Conservation (phyloP, 495 filamentous ascomycete species). For the Collariella sp. region DNA sequence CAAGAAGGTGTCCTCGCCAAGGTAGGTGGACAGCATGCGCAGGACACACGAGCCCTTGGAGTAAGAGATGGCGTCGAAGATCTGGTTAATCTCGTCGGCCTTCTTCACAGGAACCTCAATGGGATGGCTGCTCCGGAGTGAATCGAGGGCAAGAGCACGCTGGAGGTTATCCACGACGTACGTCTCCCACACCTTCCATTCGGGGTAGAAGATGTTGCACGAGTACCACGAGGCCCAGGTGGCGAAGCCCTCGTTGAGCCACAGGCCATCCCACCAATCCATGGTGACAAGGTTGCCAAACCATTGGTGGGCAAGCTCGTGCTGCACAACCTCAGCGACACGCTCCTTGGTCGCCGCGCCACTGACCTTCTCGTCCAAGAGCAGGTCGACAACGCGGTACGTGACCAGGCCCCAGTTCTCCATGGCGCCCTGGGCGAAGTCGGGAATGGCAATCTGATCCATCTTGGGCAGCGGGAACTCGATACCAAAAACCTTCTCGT, state of each 20-base stretch:
- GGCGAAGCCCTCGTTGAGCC: slow-evolving; percentile 97
- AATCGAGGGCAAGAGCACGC: slow-evolving; percentile 78
- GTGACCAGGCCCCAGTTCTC: slow-evolving; percentile 99
- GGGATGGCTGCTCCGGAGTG: slow-evolving; percentile 87
- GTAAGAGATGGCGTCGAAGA: slow-evolving; percentile 97
- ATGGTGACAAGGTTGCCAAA: slow-evolving; percentile 98
- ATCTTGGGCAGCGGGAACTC: slow-evolving; percentile 73
- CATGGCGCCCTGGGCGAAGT: slow-evolving; percentile 91
- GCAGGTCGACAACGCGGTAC: slow-evolving; percentile 83
- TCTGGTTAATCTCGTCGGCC: slow-evolving; percentile 94
- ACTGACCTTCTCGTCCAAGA: slow-evolving; percentile 85
- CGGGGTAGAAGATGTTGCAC: slow-evolving; percentile 81
- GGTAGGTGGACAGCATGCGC: slow-evolving; percentile 93
- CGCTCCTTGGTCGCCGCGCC: slow-evolving; percentile 89
- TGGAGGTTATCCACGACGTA: slow-evolving; percentile 90
- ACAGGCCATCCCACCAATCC: slow-evolving; percentile 98
- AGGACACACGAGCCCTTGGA: slow-evolving; percentile 93
- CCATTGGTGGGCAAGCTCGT: slow-evolving; percentile 98
- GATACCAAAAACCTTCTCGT: slow-evolving; percentile 67
- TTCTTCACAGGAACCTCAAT: slow-evolving; percentile 95
- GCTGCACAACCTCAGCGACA: slow-evolving; percentile 89
- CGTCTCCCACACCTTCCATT: slow-evolving; percentile 98
- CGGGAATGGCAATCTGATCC: slow-evolving; percentile 97
- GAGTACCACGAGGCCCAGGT: slow-evolving; percentile 77
- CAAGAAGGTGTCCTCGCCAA: slow-evolving; percentile 88